These are phyloP conservation scores for Phialophora tarda DNA, from an alignment of 2,329 filamentous ascomycete genomes.

Conservation along the genomic window DNA sequence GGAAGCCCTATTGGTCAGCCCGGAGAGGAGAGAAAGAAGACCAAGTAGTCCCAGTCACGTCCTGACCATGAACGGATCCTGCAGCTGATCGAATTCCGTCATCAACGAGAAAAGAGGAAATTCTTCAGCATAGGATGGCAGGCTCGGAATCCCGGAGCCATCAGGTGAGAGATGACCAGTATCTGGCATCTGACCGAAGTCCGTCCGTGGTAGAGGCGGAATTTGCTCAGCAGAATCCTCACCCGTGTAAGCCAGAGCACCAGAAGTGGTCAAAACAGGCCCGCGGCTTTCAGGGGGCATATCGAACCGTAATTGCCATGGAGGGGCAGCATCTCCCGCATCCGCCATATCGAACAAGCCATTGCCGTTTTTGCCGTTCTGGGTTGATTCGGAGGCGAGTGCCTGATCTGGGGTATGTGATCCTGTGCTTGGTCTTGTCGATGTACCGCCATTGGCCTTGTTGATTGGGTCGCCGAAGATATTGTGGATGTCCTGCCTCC, in stretches of 20 bases:
- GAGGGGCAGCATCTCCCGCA: conserved; percentile 22
- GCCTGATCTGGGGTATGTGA: conserved; percentile 24
- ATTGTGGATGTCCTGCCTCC: conserved; percentile 50
- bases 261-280: conserved; percentile 40
- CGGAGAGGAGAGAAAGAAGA: conserved; percentile 16
- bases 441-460: conserved; percentile 24
- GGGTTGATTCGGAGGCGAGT: conserved; percentile 8
- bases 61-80: conserved; percentile 34
- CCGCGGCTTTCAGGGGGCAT: conserved; percentile 36
- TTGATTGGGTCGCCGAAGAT: conserved; percentile 47
- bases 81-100: conserved; percentile 39
- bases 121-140: conserved; percentile 38
- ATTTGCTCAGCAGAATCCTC: conserved; percentile 29
- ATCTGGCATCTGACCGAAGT: conserved; percentile 29
- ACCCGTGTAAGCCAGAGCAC: conserved; percentile 34
- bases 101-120: conserved; percentile 40
- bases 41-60: conserved; percentile 23
- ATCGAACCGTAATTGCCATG: conserved; percentile 37
- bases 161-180: conserved; percentile 31
- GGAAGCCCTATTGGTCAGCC: neutral
- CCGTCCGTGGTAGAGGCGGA: conserved; percentile 25
- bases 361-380: conserved; percentile 9
- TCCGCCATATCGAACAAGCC: conserved; percentile 28
- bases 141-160: conserved; percentile 36
- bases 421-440: conserved; percentile 21